phyloP scores from a whole-genome alignment of 1,139 yeast genomes.

The Yamadazyma sp. region DNA sequence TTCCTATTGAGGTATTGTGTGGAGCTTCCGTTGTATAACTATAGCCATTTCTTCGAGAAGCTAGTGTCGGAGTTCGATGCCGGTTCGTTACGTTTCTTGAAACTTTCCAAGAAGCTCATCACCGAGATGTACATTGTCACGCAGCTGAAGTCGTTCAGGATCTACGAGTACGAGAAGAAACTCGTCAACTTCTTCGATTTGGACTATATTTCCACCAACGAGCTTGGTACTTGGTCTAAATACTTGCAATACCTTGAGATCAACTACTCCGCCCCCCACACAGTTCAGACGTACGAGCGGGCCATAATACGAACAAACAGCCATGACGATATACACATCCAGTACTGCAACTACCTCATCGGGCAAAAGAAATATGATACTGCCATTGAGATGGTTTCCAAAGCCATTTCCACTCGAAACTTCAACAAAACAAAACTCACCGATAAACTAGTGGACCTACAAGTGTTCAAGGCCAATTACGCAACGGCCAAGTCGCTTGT shows the following conservation, averaged over 20 bases:
- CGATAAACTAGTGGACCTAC: conserved; percentile 41
- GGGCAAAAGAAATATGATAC: conserved; percentile 24
- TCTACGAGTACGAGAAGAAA: conserved; percentile 63
- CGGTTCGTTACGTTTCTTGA: conserved; percentile 23
- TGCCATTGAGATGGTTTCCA: conserved; percentile 39
- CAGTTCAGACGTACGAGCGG: conserved; percentile 54
- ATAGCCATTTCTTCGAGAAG: conserved; percentile 50
- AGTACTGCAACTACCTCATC: conserved; percentile 52
- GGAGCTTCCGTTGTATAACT: conserved; percentile 78
- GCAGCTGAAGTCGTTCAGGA: conserved; percentile 58
- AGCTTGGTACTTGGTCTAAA: conserved; percentile 56
- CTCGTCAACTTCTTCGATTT: conserved; percentile 55
- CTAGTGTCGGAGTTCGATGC: conserved; percentile 41
- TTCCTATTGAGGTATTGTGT: conserved; percentile 57
- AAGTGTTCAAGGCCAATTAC: conserved; percentile 30
- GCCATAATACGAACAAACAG: conserved; percentile 53
- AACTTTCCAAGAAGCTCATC: conserved; percentile 34
- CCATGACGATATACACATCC: conserved; percentile 62
- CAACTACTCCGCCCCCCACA: conserved; percentile 27
- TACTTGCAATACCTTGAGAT: conserved; percentile 60
- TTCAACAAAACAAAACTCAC: conserved; percentile 26
- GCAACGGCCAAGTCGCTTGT: conserved; percentile 38
- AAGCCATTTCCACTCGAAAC: conserved; percentile 25
- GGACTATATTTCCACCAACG: conserved; percentile 38
- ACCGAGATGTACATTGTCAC: conserved; percentile 59